Evolutionary conservation across 306 rosid genomes (phyloP).

Genomic region (Prosopis cineraria): DNA sequence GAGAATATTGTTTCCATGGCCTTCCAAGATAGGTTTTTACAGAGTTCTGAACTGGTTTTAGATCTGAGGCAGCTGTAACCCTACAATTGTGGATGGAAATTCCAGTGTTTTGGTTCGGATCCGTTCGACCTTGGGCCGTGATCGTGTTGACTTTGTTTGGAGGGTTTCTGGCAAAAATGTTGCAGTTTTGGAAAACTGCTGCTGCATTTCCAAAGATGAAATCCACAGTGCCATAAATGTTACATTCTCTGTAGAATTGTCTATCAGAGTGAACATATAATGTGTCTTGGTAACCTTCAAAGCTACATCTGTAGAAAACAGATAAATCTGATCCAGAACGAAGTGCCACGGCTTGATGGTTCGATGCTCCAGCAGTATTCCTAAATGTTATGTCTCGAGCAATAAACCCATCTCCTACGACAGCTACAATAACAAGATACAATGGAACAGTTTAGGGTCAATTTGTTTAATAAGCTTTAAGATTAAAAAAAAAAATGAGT

Average conservation of each 20-base stretch:
- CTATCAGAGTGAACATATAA: constrained; percentile 58
- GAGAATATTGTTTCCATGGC: constrained; percentile 56
- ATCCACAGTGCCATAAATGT: constrained; percentile 39
- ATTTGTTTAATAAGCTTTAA: too few relatives aligned
- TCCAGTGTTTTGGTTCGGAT: constrained; percentile 71
- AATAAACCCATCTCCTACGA: constrained; percentile 60
- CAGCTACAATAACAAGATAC: constrained; percentile 42
- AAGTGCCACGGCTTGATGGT: constrained; percentile 64
- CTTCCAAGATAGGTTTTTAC: constrained; percentile 52
- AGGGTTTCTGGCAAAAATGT: constrained; percentile 55
- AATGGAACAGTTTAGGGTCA: too few relatives aligned
- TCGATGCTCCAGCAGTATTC: constrained; percentile 63
- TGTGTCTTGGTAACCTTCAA: constrained; percentile 81
- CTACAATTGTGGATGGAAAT: constrained; percentile 54
- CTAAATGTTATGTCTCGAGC: constrained; percentile 55
- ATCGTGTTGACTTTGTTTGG: constrained; percentile 57
- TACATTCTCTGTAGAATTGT: constrained; percentile 55
- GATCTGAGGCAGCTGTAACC: constrained; percentile 45
- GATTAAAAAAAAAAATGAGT: too few relatives aligned
- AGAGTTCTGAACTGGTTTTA: constrained; percentile 29
- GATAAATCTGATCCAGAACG: constrained; percentile 70
- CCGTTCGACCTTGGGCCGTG: constrained; percentile 67
- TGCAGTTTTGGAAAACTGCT: constrained; percentile 62
- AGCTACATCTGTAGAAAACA: constrained; percentile 60
- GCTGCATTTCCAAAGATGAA: constrained; percentile 43